A percentile compares a stretch with the other conserved stretches of the same genome.
Conservation (phyloP, 768 basidiomycete genomes). For the Kwoniella botswanensis region DNA sequence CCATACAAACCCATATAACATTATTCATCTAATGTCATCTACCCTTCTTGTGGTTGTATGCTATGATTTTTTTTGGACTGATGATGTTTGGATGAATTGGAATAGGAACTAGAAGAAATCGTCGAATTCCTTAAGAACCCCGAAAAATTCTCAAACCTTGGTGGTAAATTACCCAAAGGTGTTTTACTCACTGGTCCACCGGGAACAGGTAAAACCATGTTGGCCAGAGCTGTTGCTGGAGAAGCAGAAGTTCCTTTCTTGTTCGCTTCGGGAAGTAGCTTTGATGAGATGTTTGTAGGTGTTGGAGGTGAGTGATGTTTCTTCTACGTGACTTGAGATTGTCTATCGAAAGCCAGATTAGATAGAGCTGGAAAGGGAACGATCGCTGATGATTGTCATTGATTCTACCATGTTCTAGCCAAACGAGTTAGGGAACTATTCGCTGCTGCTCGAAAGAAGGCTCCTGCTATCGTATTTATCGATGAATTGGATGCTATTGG, state of each 20-base stretch:
- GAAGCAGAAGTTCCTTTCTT: conserved; percentile 98
- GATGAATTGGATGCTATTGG: conserved; percentile 95
- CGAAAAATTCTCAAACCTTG: conserved; percentile 81
- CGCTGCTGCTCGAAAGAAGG: conserved; percentile 86
- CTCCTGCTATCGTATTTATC: conserved; percentile 98
- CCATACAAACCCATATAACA: no score
- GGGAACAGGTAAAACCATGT: conserved; percentile 94
- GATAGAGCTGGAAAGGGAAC: no score
- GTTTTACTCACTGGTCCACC: conserved; percentile 67
- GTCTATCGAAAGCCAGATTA: no score
- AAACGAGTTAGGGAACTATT: conserved; percentile 95
- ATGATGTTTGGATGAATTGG: not conserved
- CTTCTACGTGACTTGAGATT: no score
- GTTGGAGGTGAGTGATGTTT: conserved; percentile 44
- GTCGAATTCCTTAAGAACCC: conserved; percentile 96
- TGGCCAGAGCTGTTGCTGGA: conserved; percentile 96
- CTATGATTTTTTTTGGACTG: no score
- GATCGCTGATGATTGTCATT: no score
- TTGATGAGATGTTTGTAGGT: conserved; percentile 87
- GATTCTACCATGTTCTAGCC: conserved; percentile 59
- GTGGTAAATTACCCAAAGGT: conserved; percentile 93
- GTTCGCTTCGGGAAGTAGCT: conserved; percentile 94
- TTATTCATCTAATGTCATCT: no score
- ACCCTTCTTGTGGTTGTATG: no score
- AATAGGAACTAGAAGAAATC: conserved; percentile 86